A percentile compares a stretch with the other conserved stretches of the same genome.
Conservation (phyloP, 2,329 filamentous ascomycete genomes). For the Claviceps africana region DNA sequence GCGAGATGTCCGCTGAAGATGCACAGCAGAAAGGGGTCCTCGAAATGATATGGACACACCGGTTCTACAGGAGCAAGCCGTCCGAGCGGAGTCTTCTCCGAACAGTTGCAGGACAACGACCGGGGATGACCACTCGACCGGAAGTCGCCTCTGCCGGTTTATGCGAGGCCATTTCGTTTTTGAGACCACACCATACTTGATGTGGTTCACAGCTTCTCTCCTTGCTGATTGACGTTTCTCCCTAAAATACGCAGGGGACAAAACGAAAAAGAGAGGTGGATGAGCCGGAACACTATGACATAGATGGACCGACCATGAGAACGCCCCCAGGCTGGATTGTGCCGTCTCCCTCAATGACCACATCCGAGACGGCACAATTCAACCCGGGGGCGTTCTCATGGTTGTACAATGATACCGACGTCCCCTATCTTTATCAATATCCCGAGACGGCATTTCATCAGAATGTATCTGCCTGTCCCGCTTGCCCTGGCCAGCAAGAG, state of each 20-base stretch:
- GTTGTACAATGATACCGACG: slow-evolving; percentile 1
- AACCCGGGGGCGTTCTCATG: neutral
- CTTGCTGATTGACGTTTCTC: neutral
- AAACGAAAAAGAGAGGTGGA: slow-evolving; percentile 3
- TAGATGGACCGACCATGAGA: too few species aligned
- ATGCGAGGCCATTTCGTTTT: neutral
- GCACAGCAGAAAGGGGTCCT: neutral
- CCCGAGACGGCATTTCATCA: neutral
- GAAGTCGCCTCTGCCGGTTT: neutral
- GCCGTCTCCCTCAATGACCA: too few species aligned
- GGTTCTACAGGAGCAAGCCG: neutral
- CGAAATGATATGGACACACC: neutral
- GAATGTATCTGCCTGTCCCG: neutral
- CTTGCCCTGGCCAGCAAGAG: neutral
- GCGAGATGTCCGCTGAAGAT: neutral
- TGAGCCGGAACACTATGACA: too few species aligned
- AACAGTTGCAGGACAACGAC: neutral
- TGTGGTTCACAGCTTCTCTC: neutral
- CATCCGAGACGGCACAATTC: neutral
- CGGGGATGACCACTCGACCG: neutral
- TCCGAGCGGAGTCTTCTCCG: neutral
- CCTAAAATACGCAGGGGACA: neutral
- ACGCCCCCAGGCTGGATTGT: too few species aligned
- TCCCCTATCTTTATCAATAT: neutral
- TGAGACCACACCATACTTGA: neutral